Evolutionary conservation across 139 green algal genomes (phyloP).

Genomic region (Chlamydomonas sp.): DNA sequence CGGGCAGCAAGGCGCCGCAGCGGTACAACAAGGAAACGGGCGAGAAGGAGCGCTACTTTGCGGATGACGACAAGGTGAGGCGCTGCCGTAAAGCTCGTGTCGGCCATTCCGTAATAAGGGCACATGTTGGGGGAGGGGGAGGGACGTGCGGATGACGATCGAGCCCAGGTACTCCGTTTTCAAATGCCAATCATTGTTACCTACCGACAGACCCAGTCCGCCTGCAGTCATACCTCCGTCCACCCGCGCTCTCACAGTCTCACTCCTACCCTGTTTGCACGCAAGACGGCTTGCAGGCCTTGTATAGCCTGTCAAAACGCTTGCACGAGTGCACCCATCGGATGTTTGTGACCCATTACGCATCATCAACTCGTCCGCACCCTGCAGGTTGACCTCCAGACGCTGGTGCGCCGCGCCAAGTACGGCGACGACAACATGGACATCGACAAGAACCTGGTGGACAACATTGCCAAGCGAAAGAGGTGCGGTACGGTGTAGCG

Average conservation of each 20-base stretch:
- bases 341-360: background rate
- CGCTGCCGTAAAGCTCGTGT: background rate
- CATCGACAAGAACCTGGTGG: conserved; percentile 80
- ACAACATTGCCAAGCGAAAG: conserved; percentile 72
- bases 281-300: no score
- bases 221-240: no score
- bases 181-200: no score
- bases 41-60: conserved; percentile 79
- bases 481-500: conserved; percentile 13
- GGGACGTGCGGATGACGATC: background rate
- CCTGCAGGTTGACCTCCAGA: conserved; percentile 58
- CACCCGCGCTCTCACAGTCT: no score
- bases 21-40: conserved; percentile 73
- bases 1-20: conserved; percentile 63
- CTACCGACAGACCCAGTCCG: no score
- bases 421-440: conserved; percentile 68
- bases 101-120: background rate
- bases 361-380: background rate
- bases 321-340: no score
- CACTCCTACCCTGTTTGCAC: no score
- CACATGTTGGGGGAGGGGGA: background rate
- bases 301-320: no score
- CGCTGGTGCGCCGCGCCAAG: conserved; percentile 83
- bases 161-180: background rate
- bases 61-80: conserved; percentile 81